Percentiles rank a stretch among this genome's conserved stretches.
Evolutionary conservation across 1,284 basidiomycete genomes (phyloP).

Genomic region (Ganoderma lucidum): DNA sequence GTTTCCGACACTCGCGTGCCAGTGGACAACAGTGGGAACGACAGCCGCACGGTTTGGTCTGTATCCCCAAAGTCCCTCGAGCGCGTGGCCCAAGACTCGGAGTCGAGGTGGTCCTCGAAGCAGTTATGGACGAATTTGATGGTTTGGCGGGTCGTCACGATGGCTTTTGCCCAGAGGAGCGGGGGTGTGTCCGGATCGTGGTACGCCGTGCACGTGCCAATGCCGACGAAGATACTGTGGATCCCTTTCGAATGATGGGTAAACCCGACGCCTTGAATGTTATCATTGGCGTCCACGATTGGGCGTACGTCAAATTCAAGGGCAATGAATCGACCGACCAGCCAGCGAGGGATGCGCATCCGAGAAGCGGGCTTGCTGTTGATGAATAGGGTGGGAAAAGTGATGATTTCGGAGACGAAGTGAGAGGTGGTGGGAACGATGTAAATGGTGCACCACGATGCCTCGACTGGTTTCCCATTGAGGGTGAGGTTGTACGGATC

Average conservation of each 20-base stretch:
- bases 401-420: no score
- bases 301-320: not conserved
- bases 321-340: not conserved
- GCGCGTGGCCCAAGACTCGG: not conserved
- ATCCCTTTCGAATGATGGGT: not conserved
- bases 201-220: not conserved
- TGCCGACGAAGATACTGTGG: no score
- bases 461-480: conserved; percentile 1
- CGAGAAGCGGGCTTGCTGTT: not conserved
- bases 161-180: not conserved
- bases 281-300: no score
- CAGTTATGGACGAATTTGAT: not conserved
- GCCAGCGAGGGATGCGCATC: conserved; percentile 8
- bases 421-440: not conserved
- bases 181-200: not conserved
- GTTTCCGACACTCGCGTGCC: not conserved
- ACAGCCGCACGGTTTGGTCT: not conserved
- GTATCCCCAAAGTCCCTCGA: not conserved
- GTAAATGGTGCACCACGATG: conserved; percentile 13
- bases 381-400: not conserved
- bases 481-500: conserved; percentile 12
- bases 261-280: not conserved
- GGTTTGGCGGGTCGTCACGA: no score
- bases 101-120: conserved; percentile 8
- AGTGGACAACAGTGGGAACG: not conserved